Base-by-base conservation (phyloP, 2,329 filamentous ascomycete genomes). In the Boeremia lycopersici region DNA sequence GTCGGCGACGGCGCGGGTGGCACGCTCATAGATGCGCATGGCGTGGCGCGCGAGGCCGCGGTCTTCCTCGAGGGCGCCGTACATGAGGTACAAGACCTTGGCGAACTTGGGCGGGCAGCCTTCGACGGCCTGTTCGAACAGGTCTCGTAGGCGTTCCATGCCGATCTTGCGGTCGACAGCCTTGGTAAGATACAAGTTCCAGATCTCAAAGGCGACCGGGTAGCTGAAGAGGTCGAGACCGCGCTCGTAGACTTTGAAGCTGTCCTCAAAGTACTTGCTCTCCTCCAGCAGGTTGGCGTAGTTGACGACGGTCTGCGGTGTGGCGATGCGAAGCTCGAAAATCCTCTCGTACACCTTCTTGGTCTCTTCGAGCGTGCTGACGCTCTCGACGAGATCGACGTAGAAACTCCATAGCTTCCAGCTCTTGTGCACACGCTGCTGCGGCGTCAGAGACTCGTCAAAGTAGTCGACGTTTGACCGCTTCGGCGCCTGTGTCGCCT, bases 391-490 rank as follows among this genome's bases (percentile, higher is more conserved):
- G 1, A 99, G 84, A 73, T 99, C 95, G 35, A 99, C 93, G 68
- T 99, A 99, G 80, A 99, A 99, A 76, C 92, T 96, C 95, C 95
- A 99, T 10, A 99, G 79, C 75, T 98, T 99, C 95, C 95, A 99
- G 72, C 91, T 96, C 81, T 99, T 99, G 79, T 99, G 95, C 3
- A 99, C 90, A 59, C 96, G 86, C 78, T 98, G 95, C 73, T 99
- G 95, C 4, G 95, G 93, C 1, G 91, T 92, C 6, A 99, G 80
- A 0, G 86, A 91, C 73, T 99, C 96, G 73, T 99, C 95, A 70
- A 98, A 99, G 73, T 98, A 99, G 78, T 99, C 95, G n/a, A 99
- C 92, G 2, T 87, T 96, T n/a, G 93, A 97, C 62, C 91, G 83
- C 76, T 98, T 98, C 0, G 95, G 93, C n/a, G 95, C 91, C 74